Evolutionary conservation across 164 flowering plant species (phyloP), one percentile per base, ranked within the genome.

Genomic region (Cinnamomum chago): DNA sequence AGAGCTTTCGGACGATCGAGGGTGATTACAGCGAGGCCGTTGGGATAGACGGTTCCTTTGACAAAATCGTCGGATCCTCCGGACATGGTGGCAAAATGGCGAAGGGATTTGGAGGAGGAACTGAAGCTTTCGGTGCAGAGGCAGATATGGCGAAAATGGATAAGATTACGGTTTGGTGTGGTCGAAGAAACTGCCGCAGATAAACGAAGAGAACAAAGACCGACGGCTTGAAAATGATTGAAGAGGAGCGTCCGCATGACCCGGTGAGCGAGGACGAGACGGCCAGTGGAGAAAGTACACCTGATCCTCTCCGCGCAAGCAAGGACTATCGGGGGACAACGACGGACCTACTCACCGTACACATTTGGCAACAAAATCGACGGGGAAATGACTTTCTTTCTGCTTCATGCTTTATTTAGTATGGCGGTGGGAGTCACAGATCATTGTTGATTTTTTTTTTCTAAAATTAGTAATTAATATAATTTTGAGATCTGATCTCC

Each of bases 1-100:
- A 95, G 98, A 58, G 99, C 93, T 79, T 87, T 91, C 79, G 97
- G 94, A 55, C 97, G 97, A 82, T 95, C 98, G 80, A 95, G 94
- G 62, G 99, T 93, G 89, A 95, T 86, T 50, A 95, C 84, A 0
- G 93, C 97, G 73, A 93, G 84, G 72, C 98, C 98, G 73, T 91
- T 93, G 3, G 95, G 94, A 75, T 81, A 84, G 25, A 95, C 88
- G 58, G 14, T 82, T 50, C 97, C 94, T 78, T 84, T 95, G 75
- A 95, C 96, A 80, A 93, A 90, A 20, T 90, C 97, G 1, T 86
- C 96, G 51, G 68, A 69, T 55, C 60, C 60, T 55, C 6, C 60
- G 17, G 60, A 55, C 60, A 20, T 89, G 95, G 89, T 92, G 70
- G 67, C 73, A 65, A 88, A 83, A 35, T 62, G 83, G n/a, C 65